Evolutionary conservation across 352 stramenopile genomes (phyloP).

Genomic region (Globisporangium carolinianum): DNA sequence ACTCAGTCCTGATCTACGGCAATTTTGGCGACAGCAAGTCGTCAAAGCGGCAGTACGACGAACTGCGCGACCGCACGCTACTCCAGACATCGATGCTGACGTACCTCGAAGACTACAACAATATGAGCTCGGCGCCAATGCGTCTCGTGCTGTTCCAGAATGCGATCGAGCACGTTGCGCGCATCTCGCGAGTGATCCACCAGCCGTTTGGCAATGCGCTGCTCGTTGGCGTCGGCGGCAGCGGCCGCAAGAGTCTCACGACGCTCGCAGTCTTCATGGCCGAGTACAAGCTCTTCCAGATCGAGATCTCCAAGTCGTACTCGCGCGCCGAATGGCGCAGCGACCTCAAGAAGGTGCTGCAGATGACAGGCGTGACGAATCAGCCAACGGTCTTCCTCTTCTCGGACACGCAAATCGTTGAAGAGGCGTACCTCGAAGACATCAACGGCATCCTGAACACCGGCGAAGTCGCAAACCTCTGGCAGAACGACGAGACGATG

Average conservation of each 20-base stretch:
- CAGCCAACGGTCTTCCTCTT: slow-evolving; percentile 91
- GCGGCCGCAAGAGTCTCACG: slow-evolving; percentile 89
- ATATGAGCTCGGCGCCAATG: slow-evolving; percentile 92
- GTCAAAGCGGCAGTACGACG: slow-evolving; percentile 75
- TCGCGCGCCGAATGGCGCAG: slow-evolving; percentile 89
- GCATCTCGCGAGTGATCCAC: slow-evolving; percentile 90
- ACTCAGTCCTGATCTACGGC: slow-evolving; percentile 81
- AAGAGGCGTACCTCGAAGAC: slow-evolving; percentile 90
- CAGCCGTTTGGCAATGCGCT: slow-evolving; percentile 92
- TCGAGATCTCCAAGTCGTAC: slow-evolving; percentile 95
- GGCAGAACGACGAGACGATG: slow-evolving; percentile 86
- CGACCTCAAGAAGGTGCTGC: slow-evolving; percentile 88
- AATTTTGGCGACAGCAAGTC: slow-evolving; percentile 83
- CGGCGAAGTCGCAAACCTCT: slow-evolving; percentile 90
- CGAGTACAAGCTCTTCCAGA: slow-evolving; percentile 93
- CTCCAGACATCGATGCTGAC: slow-evolving; percentile 85
- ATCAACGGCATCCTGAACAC: slow-evolving; percentile 93
- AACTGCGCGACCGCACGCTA: slow-evolving; percentile 77
- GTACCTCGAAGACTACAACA: slow-evolving; percentile 95
- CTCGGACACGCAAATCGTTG: slow-evolving; percentile 91
- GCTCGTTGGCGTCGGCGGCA: slow-evolving; percentile 90
- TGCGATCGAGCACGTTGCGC: slow-evolving; percentile 91
- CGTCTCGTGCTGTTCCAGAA: slow-evolving; percentile 93
- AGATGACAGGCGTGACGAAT: slow-evolving; percentile 71
- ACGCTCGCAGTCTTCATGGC: slow-evolving; percentile 92